phyloP scores from a whole-genome alignment of 2,329 filamentous ascomycete species.

The Xylariales sp. region DNA sequence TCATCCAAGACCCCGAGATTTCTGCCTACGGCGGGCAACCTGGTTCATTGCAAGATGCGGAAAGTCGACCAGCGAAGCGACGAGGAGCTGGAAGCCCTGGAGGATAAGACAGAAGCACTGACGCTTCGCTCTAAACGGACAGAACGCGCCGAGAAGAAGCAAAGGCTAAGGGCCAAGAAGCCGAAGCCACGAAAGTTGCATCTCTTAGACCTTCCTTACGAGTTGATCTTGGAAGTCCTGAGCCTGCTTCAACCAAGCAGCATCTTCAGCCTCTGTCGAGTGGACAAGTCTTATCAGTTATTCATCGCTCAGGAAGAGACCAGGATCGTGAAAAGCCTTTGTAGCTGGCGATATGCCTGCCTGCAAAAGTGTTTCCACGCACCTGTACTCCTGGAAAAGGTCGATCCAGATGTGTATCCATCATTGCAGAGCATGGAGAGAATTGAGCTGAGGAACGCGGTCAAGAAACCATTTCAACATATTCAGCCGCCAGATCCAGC shows the following conservation, averaged over 20 bases:
- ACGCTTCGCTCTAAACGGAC: slow-evolving; percentile 48
- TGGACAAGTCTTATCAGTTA: slow-evolving; percentile 34
- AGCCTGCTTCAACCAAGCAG: slow-evolving; percentile 44
- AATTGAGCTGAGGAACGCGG: slow-evolving; percentile 21
- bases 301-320: slow-evolving; percentile 41
- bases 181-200: slow-evolving; percentile 24
- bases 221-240: slow-evolving; percentile 46
- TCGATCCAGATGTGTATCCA: slow-evolving; percentile 18
- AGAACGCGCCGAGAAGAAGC: slow-evolving; percentile 39
- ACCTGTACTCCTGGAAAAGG: slow-evolving; percentile 38
- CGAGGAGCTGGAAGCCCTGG: slow-evolving; percentile 41
- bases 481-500: slow-evolving; percentile 39
- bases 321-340: slow-evolving; percentile 38
- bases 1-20: too few species aligned
- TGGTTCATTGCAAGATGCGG: slow-evolving; percentile 14
- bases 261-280: slow-evolving; percentile 38
- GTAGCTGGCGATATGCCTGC: slow-evolving; percentile 42
- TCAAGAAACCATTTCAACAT: slow-evolving; percentile 49
- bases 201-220: slow-evolving; percentile 46
- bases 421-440: slow-evolving; percentile 13
- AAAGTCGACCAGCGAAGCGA: slow-evolving; percentile 14
- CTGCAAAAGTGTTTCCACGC: slow-evolving; percentile 47
- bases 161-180: slow-evolving; percentile 34
- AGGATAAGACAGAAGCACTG: slow-evolving; percentile 39
- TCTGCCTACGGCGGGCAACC: too few species aligned